Base-by-base conservation (phyloP, 129 eudicot genomes). In the Flaveria bidentis region DNA sequence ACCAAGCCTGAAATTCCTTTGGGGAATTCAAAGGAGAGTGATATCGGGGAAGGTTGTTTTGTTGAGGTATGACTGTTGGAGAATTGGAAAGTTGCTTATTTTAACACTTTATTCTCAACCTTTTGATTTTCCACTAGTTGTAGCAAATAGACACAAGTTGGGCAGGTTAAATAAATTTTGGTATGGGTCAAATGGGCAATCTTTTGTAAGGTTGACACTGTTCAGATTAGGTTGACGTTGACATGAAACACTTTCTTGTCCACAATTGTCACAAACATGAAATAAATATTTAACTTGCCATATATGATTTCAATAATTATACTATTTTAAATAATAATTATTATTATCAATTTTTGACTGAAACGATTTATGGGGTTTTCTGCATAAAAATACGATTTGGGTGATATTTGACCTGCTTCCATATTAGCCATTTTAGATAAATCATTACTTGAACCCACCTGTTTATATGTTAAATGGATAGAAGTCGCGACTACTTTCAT, bases 61-160 rank as follows among this genome's bases (percentile, higher is more conserved):
- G 97, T 94, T 67, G 98, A 94, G 97, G 98, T 93, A 60, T 71
- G 87, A 76, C 66, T 84, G 70, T 62, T 66, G 44, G 80, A 73
- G 39, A 72, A 46, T 36, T 10, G 28, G 22, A 67, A n/a, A 57
- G 49, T 13, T 71, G 14, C 7, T 36, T 74, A 78, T 26, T 41
- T 77, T 13, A 10, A 28, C 23, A 12, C 16, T 44, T 58, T 49
- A 52, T 72, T 66, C 69, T 52, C 28, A 44, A 53, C 75, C 25
- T 60, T 70, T 11, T 62, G 62, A 49, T 30, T 12, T 49, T 60
- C 51, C 13, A 9, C 52, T 62, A 46, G 44, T 61, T 53, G 71
- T 74, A 36, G 60, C 30, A 33, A 70, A 47, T 39, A 42, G 52
- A 63, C 36, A 63, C 36, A 44, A 36, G 60, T 28, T 22, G 26